A percentile compares a stretch with the other conserved stretches of the same genome.
Evolutionary conservation across 169 alveolate species (phyloP).

Genomic region (Eimeria mitis): DNA sequence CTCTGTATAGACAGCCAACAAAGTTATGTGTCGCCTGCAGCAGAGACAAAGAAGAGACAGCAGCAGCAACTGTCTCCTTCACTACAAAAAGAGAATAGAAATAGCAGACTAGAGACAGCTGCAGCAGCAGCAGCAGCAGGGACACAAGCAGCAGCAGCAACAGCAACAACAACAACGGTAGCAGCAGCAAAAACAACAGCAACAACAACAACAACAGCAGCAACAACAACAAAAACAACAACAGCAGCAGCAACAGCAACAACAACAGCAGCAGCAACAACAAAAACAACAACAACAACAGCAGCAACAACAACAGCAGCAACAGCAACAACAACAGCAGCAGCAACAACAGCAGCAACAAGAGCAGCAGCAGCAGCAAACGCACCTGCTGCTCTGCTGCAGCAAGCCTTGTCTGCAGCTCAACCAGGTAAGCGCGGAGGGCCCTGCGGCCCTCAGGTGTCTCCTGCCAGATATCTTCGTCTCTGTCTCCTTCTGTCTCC

Average conservation of each 20-base stretch:
- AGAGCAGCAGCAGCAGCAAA: constrained; percentile 25
- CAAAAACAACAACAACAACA: too few species aligned
- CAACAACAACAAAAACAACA: not conserved
- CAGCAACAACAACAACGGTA: not conserved
- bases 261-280: not conserved
- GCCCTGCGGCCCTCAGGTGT: constrained; percentile 8
- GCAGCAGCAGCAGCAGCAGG: constrained; percentile 14
- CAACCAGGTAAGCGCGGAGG: not conserved
- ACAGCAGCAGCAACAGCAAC: not conserved
- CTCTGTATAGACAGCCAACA: constrained; percentile 60
- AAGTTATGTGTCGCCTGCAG: constrained; percentile 48
- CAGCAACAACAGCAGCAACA: not conserved
- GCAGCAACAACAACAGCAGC: not conserved
- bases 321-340: not conserved
- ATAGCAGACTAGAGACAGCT: not conserved
- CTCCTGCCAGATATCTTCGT: not conserved
- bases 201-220: constrained; percentile 4
- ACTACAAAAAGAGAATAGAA: not conserved
- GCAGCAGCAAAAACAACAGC: constrained; percentile 1
- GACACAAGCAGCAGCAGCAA: not conserved
- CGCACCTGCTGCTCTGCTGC: constrained; percentile 63
- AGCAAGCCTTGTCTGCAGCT: constrained; percentile 62
- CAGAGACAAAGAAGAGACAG: not conserved
- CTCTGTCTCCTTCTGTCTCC: constrained; percentile 14
- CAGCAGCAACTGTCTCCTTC: constrained; percentile 14